A percentile compares a stretch with the other conserved stretches of the same genome.
These are phyloP conservation scores for Oligophagozyma castellii DNA, from an alignment of 1,139 yeast genomes.

Conservation along the genomic window DNA sequence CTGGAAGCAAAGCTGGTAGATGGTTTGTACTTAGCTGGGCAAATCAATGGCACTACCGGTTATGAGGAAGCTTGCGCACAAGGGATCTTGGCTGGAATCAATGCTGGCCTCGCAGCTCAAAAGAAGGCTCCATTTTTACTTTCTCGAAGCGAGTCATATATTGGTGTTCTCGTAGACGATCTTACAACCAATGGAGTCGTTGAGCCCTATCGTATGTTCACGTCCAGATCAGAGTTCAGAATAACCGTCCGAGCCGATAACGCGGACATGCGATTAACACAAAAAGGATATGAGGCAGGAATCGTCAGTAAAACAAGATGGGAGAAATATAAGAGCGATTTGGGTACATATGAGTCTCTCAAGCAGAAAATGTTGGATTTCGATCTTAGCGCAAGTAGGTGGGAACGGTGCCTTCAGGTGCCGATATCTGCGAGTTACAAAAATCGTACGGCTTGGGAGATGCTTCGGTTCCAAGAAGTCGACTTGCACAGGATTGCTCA, in stretches of 20 bases:
- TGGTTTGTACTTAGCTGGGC: slow-evolving; percentile 88
- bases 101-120: slow-evolving; percentile 41
- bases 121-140: slow-evolving; percentile 37
- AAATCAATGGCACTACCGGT: slow-evolving; percentile 97
- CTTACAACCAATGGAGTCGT: slow-evolving; percentile 89
- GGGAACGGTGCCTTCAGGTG: slow-evolving; percentile 35
- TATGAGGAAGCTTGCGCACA: slow-evolving; percentile 98
- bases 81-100: slow-evolving; percentile 90
- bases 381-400: slow-evolving; percentile 41
- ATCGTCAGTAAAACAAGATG: slow-evolving; percentile 54
- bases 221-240: slow-evolving; percentile 88
- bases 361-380: slow-evolving; percentile 33
- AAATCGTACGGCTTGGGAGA: slow-evolving; percentile 41
- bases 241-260: slow-evolving; percentile 84
- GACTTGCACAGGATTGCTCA: slow-evolving; percentile 23
- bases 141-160: slow-evolving; percentile 70
- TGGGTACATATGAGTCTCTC: slow-evolving; percentile 32
- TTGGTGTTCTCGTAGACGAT: slow-evolving; percentile 90
- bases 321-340: slow-evolving; percentile 34
- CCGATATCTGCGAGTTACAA: slow-evolving; percentile 31
- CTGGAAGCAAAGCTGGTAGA: slow-evolving; percentile 68
- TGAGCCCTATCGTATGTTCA: slow-evolving; percentile 97
- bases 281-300: slow-evolving; percentile 51
- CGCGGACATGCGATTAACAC: slow-evolving; percentile 77
- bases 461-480: slow-evolving; percentile 34